Evolutionary conservation across 306 rosid genomes (phyloP), one percentile per base, ranked within the genome.

Genomic region (Dalbergia cultrata): DNA sequence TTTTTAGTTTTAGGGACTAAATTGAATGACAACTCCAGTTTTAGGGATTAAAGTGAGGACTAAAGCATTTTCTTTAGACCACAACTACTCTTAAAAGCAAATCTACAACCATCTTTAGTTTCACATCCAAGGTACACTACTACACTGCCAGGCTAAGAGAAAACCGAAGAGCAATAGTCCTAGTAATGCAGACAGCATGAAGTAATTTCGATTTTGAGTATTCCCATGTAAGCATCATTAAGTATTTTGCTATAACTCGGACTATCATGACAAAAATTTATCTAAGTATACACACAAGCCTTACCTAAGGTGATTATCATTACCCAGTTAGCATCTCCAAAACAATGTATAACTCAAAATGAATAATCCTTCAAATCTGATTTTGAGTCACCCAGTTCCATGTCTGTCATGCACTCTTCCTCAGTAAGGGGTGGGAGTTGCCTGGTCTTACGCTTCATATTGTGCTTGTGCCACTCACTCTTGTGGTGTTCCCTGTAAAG

Each of bases 381-480:
- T 83, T 86, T 89, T 2, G 90, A 73, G 74, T 90, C 93, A 0
- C 82, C 82, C 68, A 93, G 35, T 76, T 86, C 95, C 76, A 93
- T 11, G 75, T 95, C 97, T 9, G 90, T 85, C 70, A 14, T 13
- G 87, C 95, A 91, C 64, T 95, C 99, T 64, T 93, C 97, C 87
- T 93, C 95, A 0, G 90, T 81, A 35, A 95, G 92, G 62, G 97
- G 89, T 56, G 95, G 90, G 65, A 93, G 97, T 78, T 93, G 88
- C 84, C 86, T 89, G 59, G 95, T 89, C 76, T 91, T 91, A 72
- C 99, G 97, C 84, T 73, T 91, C 85, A 95, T 76, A 75, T 93
- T 95, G 74, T 89, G 97, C 87, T 90, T 95, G 86, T 95, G 99
- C 99, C 97, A 95, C 37, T 93, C 99, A 61, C 95, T 89, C 92